These are phyloP conservation scores for Paecilomyces formosus DNA, from an alignment of 2,329 filamentous ascomycete genomes.

Conservation along the genomic window DNA sequence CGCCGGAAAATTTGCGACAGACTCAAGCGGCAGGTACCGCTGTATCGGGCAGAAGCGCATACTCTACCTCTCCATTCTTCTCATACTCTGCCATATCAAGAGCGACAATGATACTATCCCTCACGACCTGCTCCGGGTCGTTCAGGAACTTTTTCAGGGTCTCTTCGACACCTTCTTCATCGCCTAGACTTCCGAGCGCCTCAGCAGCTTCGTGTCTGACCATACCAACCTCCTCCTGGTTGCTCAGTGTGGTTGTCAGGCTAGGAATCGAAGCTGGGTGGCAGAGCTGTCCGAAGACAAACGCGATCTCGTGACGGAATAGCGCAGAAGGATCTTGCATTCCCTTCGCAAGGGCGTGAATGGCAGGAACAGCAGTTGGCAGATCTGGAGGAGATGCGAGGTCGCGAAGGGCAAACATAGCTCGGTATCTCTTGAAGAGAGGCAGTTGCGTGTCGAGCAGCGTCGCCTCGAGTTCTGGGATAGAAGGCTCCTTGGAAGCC, in stretches of 20 bases:
- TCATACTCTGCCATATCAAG: conserved; percentile 98
- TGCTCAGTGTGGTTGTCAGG: conserved; percentile 67
- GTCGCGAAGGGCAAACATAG: conserved; percentile 96
- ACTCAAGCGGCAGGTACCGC: conserved; percentile 15
- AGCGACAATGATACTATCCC: conserved; percentile 90
- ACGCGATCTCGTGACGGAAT: conserved; percentile 96
- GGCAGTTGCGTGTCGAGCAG: conserved; percentile 72
- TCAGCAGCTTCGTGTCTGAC: conserved; percentile 96
- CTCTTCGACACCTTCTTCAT: conserved; percentile 87
- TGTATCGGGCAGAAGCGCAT: conserved; percentile 74
- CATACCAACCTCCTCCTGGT: conserved; percentile 84
- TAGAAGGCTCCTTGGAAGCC: conserved; percentile 52
- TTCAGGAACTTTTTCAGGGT: conserved; percentile 74
- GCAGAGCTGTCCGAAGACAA: conserved; percentile 93
- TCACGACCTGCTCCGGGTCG: conserved; percentile 86
- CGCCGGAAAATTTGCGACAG: not conserved
- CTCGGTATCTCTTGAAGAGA: conserved; percentile 87
- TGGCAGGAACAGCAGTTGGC: conserved; percentile 79
- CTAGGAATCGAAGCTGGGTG: conserved; percentile 96
- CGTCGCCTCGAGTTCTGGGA: conserved; percentile 65
- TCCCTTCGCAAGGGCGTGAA: conserved; percentile 77
- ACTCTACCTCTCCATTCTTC: conserved; percentile 79
- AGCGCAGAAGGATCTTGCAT: conserved; percentile 80
- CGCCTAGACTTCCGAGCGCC: conserved; percentile 85
- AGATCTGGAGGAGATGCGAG: conserved; percentile 88